Evolutionary conservation across 1,284 basidiomycete genomes (phyloP), one percentile per base, ranked within the genome.

Genomic region (Ceratobasidium sp.): DNA sequence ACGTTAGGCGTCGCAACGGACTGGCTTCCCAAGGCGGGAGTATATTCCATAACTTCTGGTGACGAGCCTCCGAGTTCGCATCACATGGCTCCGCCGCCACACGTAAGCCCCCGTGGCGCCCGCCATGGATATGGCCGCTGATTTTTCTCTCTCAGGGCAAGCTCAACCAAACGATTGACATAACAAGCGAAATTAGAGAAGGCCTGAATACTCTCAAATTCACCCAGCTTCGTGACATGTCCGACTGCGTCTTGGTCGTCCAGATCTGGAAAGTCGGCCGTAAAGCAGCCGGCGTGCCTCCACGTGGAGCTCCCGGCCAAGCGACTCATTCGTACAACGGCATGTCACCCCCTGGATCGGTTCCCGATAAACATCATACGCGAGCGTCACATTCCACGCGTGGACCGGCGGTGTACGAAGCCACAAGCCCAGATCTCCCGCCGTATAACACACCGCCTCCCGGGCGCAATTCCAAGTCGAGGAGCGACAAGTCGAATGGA

Each of bases 181-280:
- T 69, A 18, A 69, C 66, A 30, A 69, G 66, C 66, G 66, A 69
- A 46, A 69, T 69, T 28, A 69, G 54, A 69, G 66, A 69, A 69
- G 66, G 66, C 9, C 21, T 69, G 38, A 69, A 69, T 23, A 69
- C 66, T 1, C 66, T 69, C 66, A 69, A 69, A 48, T 69, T 69
- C 28, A 69, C 66, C 30, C 66, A 69, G 44, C 66, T 69, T 42
- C 51, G 66, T 18, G 66, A 69, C 38, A 69, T 69, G 66, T 69
- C 66, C 7, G 66, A 69, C 23, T 69, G 66, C 54, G 66, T 69
- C 38, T 30, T 69, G 46, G 66, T 69, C 12, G 66, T 69, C 36
- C 66, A 69, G 16, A 69, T 69, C 16, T 69, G 66, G 66, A 69
- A 69, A 51, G 66, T 69, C 7, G 66, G 66, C 44, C 51, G 66